Conservation (phyloP, 139 green algal genomes). For the Nannochloris sp. region DNA sequence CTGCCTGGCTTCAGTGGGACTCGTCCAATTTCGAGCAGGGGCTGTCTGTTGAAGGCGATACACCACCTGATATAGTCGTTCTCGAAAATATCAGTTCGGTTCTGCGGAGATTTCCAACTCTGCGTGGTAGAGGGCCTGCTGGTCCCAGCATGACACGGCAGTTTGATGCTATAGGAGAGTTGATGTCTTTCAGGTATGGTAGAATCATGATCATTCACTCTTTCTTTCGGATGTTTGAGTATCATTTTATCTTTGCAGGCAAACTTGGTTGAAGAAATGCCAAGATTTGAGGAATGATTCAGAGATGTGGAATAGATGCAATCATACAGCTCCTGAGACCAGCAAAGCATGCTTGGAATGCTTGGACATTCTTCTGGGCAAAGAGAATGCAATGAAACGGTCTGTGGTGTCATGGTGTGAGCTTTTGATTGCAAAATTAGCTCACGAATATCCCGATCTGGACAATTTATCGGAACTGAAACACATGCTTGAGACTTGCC, state of each 20-base stretch:
- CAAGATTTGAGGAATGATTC: conserved; percentile 13
- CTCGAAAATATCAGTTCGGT: conserved; percentile 23
- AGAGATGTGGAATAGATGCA: conserved; percentile 20
- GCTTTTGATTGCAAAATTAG: conserved; percentile 43
- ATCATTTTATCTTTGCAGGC: conserved; percentile 8
- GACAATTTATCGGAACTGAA: conserved; percentile 28
- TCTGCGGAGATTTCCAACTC: conserved; percentile 17
- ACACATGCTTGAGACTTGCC: conserved; percentile 27
- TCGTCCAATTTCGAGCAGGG: background rate
- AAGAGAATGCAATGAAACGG: conserved; percentile 19
- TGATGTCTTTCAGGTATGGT: conserved; percentile 1
- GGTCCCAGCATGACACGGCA: conserved; percentile 6
- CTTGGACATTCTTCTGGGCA: conserved; percentile 39
- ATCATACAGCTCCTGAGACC: conserved; percentile 7
- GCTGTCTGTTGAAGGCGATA: background rate
- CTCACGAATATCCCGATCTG: conserved; percentile 34
- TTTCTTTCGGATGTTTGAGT: background rate
- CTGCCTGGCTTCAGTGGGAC: conserved; percentile 31
- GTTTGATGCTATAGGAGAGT: conserved; percentile 4
- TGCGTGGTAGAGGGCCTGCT: conserved; percentile 3
- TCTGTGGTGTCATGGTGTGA: conserved; percentile 43
- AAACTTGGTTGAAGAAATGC: conserved; percentile 33
- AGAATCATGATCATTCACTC: background rate
- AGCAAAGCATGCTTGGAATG: conserved; percentile 2
- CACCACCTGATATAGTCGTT: conserved; percentile 6